Evolutionary conservation across 2,329 filamentous ascomycete species (phyloP).

Genomic region (Fusarium concolor): DNA sequence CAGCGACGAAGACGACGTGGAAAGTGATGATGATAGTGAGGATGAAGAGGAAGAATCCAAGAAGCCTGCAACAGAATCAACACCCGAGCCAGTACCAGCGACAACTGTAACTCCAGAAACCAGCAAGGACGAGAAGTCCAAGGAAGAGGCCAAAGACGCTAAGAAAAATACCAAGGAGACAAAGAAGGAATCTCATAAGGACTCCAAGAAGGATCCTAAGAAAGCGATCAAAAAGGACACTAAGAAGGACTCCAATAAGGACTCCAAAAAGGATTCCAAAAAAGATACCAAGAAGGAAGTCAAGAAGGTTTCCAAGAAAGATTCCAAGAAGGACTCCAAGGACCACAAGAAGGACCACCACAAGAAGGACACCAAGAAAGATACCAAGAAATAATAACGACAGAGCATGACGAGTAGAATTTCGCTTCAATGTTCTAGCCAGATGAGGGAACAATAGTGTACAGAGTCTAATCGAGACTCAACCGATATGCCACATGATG

Average conservation of each 20-base stretch:
- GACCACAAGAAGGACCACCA: background rate
- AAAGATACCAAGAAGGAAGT: background rate
- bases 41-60: constrained; percentile 33
- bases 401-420: constrained; percentile 19
- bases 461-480: constrained; percentile 29
- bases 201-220: constrained; percentile 5
- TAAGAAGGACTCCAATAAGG: constrained; percentile 2
- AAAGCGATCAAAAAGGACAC: background rate
- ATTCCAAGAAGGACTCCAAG: background rate
- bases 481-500: constrained; percentile 31
- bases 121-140: background rate
- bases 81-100: background rate
- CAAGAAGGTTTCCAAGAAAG: constrained; percentile 2
- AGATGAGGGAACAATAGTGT: constrained; percentile 16
- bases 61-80: constrained; percentile 2
- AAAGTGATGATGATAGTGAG: constrained; percentile 19
- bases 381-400: constrained; percentile 23
- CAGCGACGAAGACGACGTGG: constrained; percentile 17
- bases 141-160: background rate
- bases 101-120: background rate
- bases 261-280: constrained; percentile 10
- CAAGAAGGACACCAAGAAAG: constrained; percentile 4
- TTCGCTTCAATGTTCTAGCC: constrained; percentile 9
- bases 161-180: background rate
- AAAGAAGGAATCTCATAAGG: background rate